Base-by-base conservation (phyloP, 306 rosid species). In the Neltuma alba region DNA sequence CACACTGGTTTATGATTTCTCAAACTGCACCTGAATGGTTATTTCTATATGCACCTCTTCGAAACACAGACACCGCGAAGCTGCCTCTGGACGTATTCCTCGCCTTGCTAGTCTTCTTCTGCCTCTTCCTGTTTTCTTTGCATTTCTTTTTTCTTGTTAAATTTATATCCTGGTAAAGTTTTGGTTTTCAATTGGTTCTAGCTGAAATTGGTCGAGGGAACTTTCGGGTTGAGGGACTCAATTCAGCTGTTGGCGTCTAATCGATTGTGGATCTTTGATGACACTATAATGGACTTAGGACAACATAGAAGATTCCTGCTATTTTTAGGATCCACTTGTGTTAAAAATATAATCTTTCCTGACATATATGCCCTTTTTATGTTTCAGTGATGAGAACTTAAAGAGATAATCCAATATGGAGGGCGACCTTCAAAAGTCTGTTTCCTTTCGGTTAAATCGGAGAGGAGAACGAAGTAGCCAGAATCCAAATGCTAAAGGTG, bases 391-490 rank as follows among this genome's bases (percentile, higher is more conserved):
- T 86, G 89, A 80, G 48, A 33, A 63, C 38, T 42, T 83, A 44
- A 83, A 52, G 76, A 64, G 33, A 78, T 70, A 77, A 70, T 70
- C 79, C 61, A 76, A 63, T 48, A 86, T 86, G 89, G 89, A 83
- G 36, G 71, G 55, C 67, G 87, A 83, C 62, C 74, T 75, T 75
- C 87, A 81, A 75, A 86, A 67, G 72, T 55, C 85, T 70, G 18
- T 58, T 36, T 86, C 89, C 81, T 47, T 50, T 11, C 85, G 87
- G 65, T 38, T 81, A 18, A 86, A 66, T 81, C 89, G 89, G 13
- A 81, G 89, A 75, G 87, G 87, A 33, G 89, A 83, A 47, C 65
- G 89, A 75, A 78, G 77, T 81, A 81, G 61, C 55, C 89, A 77
- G 40, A 83, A 15, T 61, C 52, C 63, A 18, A 76, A 14, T 40